A percentile compares a stretch with the other conserved stretches of the same genome.
Evolutionary conservation across 192 early-diverging fungal genomes (phyloP).

Genomic region (Coemansia sp.): DNA sequence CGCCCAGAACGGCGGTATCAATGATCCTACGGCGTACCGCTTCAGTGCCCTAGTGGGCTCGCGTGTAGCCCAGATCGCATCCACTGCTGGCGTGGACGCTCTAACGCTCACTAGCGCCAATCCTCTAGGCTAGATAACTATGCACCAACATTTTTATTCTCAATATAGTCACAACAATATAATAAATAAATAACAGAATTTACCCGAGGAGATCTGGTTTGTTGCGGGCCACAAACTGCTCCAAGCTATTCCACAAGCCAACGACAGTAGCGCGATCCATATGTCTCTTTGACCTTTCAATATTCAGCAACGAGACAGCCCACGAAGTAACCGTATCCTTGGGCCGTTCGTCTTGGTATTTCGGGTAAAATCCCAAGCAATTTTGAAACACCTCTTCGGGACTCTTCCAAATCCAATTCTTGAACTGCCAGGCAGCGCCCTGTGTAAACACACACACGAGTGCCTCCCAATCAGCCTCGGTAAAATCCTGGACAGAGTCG

Average conservation of each 20-base stretch:
- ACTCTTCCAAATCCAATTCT: slow-evolving; percentile 84
- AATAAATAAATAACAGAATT: background rate
- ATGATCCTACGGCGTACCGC: slow-evolving; percentile 43
- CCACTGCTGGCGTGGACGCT: slow-evolving; percentile 17
- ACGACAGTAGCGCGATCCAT: slow-evolving; percentile 49
- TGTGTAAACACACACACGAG: slow-evolving; percentile 91
- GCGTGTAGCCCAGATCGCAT: slow-evolving; percentile 25
- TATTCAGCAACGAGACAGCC: slow-evolving; percentile 37
- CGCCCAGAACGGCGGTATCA: slow-evolving; percentile 22
- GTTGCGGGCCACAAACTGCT: slow-evolving; percentile 41
- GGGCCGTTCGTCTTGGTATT: slow-evolving; percentile 48
- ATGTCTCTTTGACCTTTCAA: slow-evolving; percentile 51
- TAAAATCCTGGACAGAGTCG: slow-evolving; percentile 75
- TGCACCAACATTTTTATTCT: background rate
- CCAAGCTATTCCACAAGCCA: slow-evolving; percentile 45
- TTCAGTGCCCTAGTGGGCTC: slow-evolving; percentile 34
- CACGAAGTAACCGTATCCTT: slow-evolving; percentile 39
- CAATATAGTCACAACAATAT: background rate
- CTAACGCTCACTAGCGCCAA: slow-evolving; percentile 27
- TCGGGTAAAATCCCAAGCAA: slow-evolving; percentile 65
- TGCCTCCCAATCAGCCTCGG: slow-evolving; percentile 81
- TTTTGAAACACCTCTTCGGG: slow-evolving; percentile 84
- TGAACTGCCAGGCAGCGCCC: slow-evolving; percentile 95
- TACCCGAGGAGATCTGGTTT: slow-evolving; percentile 40
- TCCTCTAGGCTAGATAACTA: slow-evolving; percentile 4